Conservation (phyloP, 495 filamentous ascomycete genomes). For the Recurvomyces mirabilis region DNA sequence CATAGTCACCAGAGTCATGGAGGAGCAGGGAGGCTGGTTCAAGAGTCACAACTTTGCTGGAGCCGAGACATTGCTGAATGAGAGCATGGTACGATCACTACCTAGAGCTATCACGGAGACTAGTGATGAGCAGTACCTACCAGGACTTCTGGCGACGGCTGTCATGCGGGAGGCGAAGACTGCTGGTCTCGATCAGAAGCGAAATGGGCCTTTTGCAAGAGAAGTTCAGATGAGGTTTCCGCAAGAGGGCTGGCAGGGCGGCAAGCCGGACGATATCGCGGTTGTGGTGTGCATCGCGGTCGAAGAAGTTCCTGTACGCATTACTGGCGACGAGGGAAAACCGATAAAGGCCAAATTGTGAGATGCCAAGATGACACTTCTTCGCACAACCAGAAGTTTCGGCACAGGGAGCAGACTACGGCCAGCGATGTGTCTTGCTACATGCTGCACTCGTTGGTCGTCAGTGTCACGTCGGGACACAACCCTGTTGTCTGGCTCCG, state of each 20-base stretch:
- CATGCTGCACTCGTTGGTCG: no score
- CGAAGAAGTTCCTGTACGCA: constrained; percentile 14
- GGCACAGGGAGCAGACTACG: no score
- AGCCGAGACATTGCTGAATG: constrained; percentile 39
- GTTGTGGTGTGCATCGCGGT: constrained; percentile 57
- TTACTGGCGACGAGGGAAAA: background rate
- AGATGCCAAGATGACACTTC: no score
- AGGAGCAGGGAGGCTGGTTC: constrained; percentile 49
- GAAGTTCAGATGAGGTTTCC: constrained; percentile 82
- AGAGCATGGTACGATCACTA: constrained; percentile 32
- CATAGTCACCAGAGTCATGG: constrained; percentile 66
- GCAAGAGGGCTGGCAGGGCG: constrained; percentile 69
- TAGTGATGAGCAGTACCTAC: constrained; percentile 11
- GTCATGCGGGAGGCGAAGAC: constrained; percentile 71
- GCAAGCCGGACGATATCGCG: constrained; percentile 87
- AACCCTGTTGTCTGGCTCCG: no score
- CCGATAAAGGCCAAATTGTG: constrained; percentile 22
- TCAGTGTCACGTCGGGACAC: no score
- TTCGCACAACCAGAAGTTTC: no score
- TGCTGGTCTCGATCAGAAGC: constrained; percentile 62
- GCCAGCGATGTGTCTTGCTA: no score
- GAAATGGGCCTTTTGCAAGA: constrained; percentile 87
- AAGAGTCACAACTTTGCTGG: constrained; percentile 46
- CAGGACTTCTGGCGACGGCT: constrained; percentile 53
- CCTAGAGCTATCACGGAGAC: constrained; percentile 18